Conservation (phyloP, 2,329 filamentous ascomycete genomes). For the Blastomyces emzantsi region DNA sequence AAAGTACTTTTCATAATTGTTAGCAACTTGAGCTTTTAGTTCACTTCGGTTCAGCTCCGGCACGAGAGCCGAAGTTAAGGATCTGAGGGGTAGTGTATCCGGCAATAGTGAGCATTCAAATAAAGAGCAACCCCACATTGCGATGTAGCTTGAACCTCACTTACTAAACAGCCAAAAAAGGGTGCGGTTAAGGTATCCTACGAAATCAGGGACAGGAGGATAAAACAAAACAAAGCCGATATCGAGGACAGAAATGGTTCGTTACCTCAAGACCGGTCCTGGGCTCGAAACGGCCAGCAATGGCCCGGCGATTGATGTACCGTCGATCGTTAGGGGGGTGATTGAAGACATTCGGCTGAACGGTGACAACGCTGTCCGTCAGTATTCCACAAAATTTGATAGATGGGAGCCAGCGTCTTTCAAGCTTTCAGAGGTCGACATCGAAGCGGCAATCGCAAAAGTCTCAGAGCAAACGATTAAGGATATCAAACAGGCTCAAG, state of each 20-base stretch:
- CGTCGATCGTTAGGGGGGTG: slow-evolving; percentile 39
- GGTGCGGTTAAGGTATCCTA: background rate
- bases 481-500: slow-evolving; percentile 46
- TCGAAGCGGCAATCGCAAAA: slow-evolving; percentile 37
- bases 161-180: background rate
- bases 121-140: background rate
- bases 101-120: background rate
- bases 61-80: background rate
- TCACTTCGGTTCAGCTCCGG: background rate
- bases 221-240: background rate
- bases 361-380: slow-evolving; percentile 42
- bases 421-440: slow-evolving; percentile 40
- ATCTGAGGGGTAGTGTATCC: background rate
- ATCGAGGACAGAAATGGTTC: background rate
- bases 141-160: background rate
- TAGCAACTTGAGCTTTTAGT: background rate
- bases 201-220: background rate
- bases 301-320: slow-evolving; percentile 20
- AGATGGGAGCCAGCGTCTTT: slow-evolving; percentile 45
- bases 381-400: slow-evolving; percentile 47
- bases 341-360: slow-evolving; percentile 41
- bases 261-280: slow-evolving; percentile 4
- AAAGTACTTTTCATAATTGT: background rate
- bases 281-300: background rate
- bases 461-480: slow-evolving; percentile 42